Base-by-base conservation (phyloP, 495 filamentous ascomycete species). In the Aspergillus asperescens region DNA sequence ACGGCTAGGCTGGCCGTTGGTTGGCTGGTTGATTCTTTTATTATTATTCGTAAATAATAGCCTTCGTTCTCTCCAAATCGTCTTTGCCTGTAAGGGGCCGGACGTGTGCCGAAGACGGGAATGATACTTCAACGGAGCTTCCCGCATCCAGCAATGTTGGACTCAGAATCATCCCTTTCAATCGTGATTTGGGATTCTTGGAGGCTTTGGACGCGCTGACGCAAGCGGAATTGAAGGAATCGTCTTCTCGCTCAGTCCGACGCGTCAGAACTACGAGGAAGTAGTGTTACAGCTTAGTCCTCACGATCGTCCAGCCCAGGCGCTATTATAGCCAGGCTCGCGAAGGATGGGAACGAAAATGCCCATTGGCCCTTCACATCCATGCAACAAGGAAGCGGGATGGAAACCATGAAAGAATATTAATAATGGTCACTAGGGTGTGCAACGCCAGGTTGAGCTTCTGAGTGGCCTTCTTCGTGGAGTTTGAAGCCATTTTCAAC, bases 91-190 rank as follows among this genome's bases (percentile, higher is more conserved):
- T 6, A 32, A 22, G 37, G 16, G 51, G 47, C 61, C 59, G 62
- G 66, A 47, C 57, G 58, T 65, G 64, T 63, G 56, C 66, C 66
- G 66, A 69, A 64, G 52, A 55, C 59, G 55, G 59, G 27, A 48
- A 48, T 47, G 55, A 56, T 27, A 16, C 50, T 28, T 63, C 55
- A 54, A 50, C 54, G 28, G 55, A 52, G 44, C 41, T 56, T 56
- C 44, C 57, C 62, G 57, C 58, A 58, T 50, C 43, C 55, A 55
- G 52, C 48, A 53, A 58, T 37, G 25, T n/a, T n/a, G 13, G 23
- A n/a, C 20, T n/a, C 34, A 27, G 18, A 50, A 25, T 24, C 48
- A 24, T 16, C 13, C 35, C 16, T 44, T 25, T 28, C 23, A 4
- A 7, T 15, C 15, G 37, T 25, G 9, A n/a, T 24, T 43, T 24